phyloP scores from a whole-genome alignment of 2,329 filamentous ascomycete genomes.

The Teratosphaeria viscida region DNA sequence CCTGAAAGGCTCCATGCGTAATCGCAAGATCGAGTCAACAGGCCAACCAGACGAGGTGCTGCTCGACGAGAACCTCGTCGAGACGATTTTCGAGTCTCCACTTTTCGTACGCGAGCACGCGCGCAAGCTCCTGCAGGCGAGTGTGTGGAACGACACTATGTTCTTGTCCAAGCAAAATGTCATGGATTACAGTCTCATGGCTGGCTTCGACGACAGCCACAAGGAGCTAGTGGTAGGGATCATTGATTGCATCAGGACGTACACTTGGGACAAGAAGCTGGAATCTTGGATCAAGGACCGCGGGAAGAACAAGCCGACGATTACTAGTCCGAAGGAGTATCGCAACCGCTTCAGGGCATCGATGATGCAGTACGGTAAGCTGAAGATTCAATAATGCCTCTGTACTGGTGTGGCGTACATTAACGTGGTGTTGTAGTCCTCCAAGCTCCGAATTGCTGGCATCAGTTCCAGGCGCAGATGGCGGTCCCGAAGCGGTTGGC shows the following conservation, averaged over 20 bases:
- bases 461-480: conserved; percentile 46
- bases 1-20: conserved; percentile 95
- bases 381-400: too few relatives aligned
- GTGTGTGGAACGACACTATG: conserved; percentile 94
- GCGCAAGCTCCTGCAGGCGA: conserved; percentile 82
- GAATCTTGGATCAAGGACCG: conserved; percentile 99
- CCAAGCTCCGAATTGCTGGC: conserved; percentile 66
- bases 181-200: conserved; percentile 99
- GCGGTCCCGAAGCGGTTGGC: conserved; percentile 21
- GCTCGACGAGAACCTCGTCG: conserved; percentile 96
- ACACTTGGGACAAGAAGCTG: conserved; percentile 99
- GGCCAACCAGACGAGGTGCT: conserved; percentile 94
- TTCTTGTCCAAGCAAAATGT: conserved; percentile 92
- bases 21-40: conserved; percentile 91
- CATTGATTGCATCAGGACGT: conserved; percentile 96
- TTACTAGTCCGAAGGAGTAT: conserved; percentile 95
- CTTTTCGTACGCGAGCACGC: conserved; percentile 92
- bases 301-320: conserved; percentile 78
- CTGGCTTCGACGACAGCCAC: conserved; percentile 81
- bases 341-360: conserved; percentile 91
- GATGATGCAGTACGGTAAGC: conserved; percentile 69
- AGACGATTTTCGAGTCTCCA: conserved; percentile 96
- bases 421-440: conserved; percentile 33
- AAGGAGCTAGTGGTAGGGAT: conserved; percentile 95
- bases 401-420: not conserved